These are phyloP conservation scores for Cyanidium caldarium DNA, from an alignment of 23 red algal species.

Conservation along the genomic window DNA sequence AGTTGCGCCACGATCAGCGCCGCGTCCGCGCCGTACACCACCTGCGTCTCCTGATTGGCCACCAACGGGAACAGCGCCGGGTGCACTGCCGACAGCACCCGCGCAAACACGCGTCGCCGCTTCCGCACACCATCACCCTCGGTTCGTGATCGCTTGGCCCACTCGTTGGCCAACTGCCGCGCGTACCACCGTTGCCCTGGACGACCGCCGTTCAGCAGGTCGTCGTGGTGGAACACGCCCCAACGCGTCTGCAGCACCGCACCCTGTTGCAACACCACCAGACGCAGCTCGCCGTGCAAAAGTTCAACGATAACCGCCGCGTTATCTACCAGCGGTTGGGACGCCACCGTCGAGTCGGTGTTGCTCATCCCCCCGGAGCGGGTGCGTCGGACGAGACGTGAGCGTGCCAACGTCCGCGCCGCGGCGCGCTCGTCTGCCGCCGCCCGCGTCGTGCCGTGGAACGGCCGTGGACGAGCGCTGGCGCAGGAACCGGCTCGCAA, in stretches of 20 bases:
- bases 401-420: no score
- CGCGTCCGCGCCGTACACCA: slow-evolving; percentile 81
- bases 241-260: neutral
- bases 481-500: no score
- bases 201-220: neutral
- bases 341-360: no score
- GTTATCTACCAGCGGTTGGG: no score
- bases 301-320: neutral
- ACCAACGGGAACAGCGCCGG: neutral
- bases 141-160: no score
- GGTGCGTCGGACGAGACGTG: no score
- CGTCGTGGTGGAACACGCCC: neutral
- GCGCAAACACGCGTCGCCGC: neutral
- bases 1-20: slow-evolving; percentile 38
- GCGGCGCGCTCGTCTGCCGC: no score
- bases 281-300: neutral
- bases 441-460: no score
- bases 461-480: no score
- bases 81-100: neutral
- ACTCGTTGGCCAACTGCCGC: neutral
- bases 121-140: no score
- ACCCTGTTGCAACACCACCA: neutral
- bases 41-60: slow-evolving; percentile 29
- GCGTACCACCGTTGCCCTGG: neutral
- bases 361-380: no score